Evolutionary conservation across 2,329 filamentous ascomycete genomes (phyloP).

Genomic region (Stemphylium lycopersici): DNA sequence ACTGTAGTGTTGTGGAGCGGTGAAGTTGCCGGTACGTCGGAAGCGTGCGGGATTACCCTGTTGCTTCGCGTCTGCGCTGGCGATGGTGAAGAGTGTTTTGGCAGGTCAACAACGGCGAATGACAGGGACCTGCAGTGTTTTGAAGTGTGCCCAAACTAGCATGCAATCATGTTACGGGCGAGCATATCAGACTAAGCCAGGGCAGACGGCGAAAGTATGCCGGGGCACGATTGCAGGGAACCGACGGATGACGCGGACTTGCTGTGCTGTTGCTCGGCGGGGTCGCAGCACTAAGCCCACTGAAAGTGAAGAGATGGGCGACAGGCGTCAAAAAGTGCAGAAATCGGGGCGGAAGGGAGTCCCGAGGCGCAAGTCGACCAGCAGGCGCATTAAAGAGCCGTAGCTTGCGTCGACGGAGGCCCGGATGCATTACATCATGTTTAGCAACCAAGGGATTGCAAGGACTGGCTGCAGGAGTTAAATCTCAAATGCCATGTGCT

Average conservation of each 20-base stretch:
- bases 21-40: conserved; percentile 36
- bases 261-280: conserved; percentile 20
- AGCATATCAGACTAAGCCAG: conserved; percentile 24
- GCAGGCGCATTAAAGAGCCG: background rate
- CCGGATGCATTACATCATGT: conserved; percentile 39
- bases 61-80: conserved; percentile 35
- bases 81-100: conserved; percentile 27
- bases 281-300: conserved; percentile 18
- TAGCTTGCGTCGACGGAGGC: conserved; percentile 19
- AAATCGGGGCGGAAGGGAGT: conserved; percentile 16
- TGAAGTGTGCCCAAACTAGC: conserved; percentile 28
- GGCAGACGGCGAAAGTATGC: conserved; percentile 21
- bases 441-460: conserved; percentile 13
- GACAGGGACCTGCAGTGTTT: conserved; percentile 40
- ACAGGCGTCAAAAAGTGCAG: conserved; percentile 7
- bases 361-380: conserved; percentile 7
- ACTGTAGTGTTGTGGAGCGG: conserved; percentile 35
- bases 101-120: conserved; percentile 30
- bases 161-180: conserved; percentile 24
- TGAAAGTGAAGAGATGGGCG: background rate
- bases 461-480: conserved; percentile 23
- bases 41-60: conserved; percentile 43
- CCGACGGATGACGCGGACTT: conserved; percentile 39
- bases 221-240: conserved; percentile 29
- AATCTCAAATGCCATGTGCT: conserved; percentile 24